Base-by-base conservation (phyloP, 2,329 filamentous ascomycete species). In the Ophiocordyceps camponoti-rufipedis region DNA sequence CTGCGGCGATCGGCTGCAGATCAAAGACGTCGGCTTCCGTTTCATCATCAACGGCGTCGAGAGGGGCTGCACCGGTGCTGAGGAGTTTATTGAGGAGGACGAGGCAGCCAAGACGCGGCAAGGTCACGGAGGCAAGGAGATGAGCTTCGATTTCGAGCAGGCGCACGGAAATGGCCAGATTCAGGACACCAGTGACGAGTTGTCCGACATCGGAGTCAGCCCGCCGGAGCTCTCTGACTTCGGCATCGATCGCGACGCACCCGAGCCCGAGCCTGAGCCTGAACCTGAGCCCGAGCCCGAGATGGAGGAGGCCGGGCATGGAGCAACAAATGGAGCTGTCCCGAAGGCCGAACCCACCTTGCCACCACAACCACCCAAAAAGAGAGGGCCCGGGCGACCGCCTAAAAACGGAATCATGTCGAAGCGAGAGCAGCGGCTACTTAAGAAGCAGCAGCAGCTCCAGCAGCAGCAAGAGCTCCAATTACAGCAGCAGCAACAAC, bases 341-440 rank as follows among this genome's bases (percentile, higher is more conserved):
- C 48, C 55, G 14, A 55, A 58, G n/a, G 50, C 60, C 5, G 61
- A 65, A 9, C 61, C 61, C 6, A 51, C 40, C 8, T 28, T 42
- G 12, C 54, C 66, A 48, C 58, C 63, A 18, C 61, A 66, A 46
- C 62, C 75, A 29, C 72, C 75, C 28, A 82, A 76, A 61, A 80
- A 82, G 50, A 78, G 83, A 52, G 84, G 84, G 13, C 84, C 84
- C 10, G 84, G 84, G n/a, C 69, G 84, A 45, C 84, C 84, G 18
- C 84, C 84, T 0, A 88, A 88, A 64, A 83, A 88, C 55, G 84
- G 84, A 28, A 73, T 86, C 56, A 85, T 87, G 76, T 88, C 83
- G 1, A 87, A 87, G 62, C 71, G 84, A 47, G 80, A 87, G 54
- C 72, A 80, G 52, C 69, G 76, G 16, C 59, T 78, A 43, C 69